Conservation (phyloP, 352 stramenopile genomes). For the Pythium oligandrum region DNA sequence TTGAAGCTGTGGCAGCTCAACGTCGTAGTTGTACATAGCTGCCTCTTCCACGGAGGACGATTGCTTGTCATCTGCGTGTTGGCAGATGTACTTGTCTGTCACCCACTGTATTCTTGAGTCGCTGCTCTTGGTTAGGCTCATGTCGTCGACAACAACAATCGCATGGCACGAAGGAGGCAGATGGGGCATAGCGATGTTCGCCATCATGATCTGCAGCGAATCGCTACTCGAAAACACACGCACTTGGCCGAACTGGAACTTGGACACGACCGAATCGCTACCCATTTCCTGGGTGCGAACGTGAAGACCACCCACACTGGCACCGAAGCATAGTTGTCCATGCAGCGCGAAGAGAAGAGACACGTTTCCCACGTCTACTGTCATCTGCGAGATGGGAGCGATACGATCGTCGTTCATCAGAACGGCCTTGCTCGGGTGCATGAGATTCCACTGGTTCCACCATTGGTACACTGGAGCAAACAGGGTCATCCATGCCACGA, state of each 20-base stretch:
- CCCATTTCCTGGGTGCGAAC: constrained; percentile 3
- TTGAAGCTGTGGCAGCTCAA: constrained; percentile 36
- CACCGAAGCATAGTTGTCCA: constrained; percentile 54
- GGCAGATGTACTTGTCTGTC: neutral
- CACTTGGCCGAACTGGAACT: constrained; percentile 11
- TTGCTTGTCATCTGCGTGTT: neutral
- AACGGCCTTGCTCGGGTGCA: constrained; percentile 55
- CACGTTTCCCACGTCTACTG: constrained; percentile 37
- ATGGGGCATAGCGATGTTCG: too few relatives aligned
- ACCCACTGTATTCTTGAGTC: constrained; percentile 3
- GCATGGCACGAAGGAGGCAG: too few relatives aligned
- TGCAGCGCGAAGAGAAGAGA: constrained; percentile 55
- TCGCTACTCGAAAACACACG: too few relatives aligned
- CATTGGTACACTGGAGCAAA: constrained; percentile 76
- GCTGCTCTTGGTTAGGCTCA: neutral
- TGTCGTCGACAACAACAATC: too few relatives aligned
- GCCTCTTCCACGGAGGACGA: constrained; percentile 25
- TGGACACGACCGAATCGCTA: constrained; percentile 2
- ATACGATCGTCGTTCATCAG: constrained; percentile 44
- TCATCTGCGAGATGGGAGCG: constrained; percentile 61
- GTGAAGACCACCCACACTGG: constrained; percentile 31
- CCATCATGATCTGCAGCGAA: too few relatives aligned
- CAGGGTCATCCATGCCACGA: constrained; percentile 75
- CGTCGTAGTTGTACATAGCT: constrained; percentile 69
- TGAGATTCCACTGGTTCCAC: constrained; percentile 81